Base-by-base conservation (phyloP, 1,284 basidiomycete genomes). In the Rhodotorula sp. region DNA sequence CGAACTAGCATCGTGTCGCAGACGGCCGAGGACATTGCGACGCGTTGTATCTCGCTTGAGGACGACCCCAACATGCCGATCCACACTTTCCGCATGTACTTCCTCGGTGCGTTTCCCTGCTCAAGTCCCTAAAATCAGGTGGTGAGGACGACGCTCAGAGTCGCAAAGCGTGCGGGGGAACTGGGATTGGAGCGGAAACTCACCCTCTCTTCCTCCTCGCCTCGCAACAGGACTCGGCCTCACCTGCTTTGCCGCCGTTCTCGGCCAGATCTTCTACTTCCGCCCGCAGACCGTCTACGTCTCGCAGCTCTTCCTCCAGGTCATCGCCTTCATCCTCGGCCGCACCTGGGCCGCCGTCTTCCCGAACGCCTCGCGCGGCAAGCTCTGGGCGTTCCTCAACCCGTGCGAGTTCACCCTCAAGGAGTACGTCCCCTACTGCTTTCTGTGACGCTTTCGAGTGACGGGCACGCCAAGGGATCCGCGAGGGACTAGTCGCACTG, bases 381-480 rank as follows among this genome's bases (percentile, higher is more conserved):
- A 68, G 57, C 3, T 77, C 36, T 77, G 74, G 73, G 66, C 54
- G 0, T 73, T 78, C 75, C 62, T 78, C 46, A 78, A 78, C 75
- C 76, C 75, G 4, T 57, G 73, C 60, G 61, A 65, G 41, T 78
- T 76, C 75, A 78, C 74, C 58, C 61, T 76, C 57, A 78, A 78
- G 67, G 76, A 78, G 60, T 50, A 27, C 48, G 48, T 50, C 44
- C 13, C 25, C 25, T 50, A 3, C 48, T 27, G 12, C 27, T 27
- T 50, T n/a, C 10, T 50, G 25, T 9, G 8, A 50, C 9, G 21
- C 39, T 41, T 8, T 41, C 39, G 39, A n/a, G n/a, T n/a, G n/a
- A n/a, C n/a, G n/a, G n/a, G n/a, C n/a, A n/a, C n/a, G n/a, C n/a
- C n/a, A n/a, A n/a, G n/a, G n/a, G n/a, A n/a, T n/a, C n/a, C n/a